phyloP scores from a whole-genome alignment of 2,329 filamentous ascomycete genomes.

The Penicillium glabrum region DNA sequence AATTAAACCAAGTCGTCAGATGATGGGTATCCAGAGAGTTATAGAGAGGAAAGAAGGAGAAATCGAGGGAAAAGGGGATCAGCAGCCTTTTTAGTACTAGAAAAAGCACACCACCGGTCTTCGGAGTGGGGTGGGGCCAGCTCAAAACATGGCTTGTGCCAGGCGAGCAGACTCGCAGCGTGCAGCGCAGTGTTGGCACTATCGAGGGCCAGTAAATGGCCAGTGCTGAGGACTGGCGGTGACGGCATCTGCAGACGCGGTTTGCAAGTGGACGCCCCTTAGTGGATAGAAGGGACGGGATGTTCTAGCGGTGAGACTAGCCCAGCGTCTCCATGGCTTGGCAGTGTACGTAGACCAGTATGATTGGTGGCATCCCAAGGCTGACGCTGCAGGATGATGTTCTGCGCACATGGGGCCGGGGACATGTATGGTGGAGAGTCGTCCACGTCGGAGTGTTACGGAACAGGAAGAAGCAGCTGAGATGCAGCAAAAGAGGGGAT shows the following conservation, averaged over 20 bases:
- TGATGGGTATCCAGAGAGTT: slow-evolving; percentile 19
- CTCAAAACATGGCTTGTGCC: slow-evolving; percentile 22
- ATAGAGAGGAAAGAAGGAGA: slow-evolving; percentile 13
- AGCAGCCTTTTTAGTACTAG: slow-evolving; percentile 24
- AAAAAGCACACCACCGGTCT: slow-evolving; percentile 3
- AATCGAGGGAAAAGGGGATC: slow-evolving; percentile 13
- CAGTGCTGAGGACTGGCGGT: slow-evolving; percentile 19
- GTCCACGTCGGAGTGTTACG: slow-evolving; percentile 17
- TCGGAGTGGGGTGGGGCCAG: slow-evolving; percentile 14
- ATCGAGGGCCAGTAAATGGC: slow-evolving; percentile 18
- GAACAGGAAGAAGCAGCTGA: background rate
- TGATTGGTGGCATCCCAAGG: slow-evolving; percentile 20
- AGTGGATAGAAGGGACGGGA: slow-evolving; percentile 15
- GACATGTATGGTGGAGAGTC: slow-evolving; percentile 15
- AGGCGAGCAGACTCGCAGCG: slow-evolving; percentile 11
- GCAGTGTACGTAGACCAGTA: slow-evolving; percentile 7
- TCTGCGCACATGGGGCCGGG: slow-evolving; percentile 8
- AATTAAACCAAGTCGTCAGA: slow-evolving; percentile 2
- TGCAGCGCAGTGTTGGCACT: slow-evolving; percentile 25
- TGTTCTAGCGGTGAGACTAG: slow-evolving; percentile 26
- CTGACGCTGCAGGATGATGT: slow-evolving; percentile 26
- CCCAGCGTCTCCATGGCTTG: slow-evolving; percentile 16
- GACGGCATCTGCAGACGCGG: slow-evolving; percentile 19
- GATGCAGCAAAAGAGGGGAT: background rate
- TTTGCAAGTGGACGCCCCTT: slow-evolving; percentile 13